Base-by-base conservation (phyloP, 257 asterid genomes). In the Gentiana straminea region DNA sequence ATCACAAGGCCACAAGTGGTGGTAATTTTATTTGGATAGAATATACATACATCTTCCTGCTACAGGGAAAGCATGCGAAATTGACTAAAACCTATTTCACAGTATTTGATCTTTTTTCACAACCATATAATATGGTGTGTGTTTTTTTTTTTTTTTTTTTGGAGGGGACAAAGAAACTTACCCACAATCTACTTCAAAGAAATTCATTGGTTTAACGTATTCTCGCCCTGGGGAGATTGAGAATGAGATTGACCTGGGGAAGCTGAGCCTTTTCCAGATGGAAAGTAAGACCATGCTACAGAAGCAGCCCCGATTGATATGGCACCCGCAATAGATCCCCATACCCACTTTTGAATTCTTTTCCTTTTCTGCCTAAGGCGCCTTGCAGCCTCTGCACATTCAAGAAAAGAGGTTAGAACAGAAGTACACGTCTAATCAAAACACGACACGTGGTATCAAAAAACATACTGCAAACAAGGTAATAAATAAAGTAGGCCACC, bases 251-350 rank as follows among this genome's bases (percentile, higher is more conserved):
- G 58, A 75, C 62, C 58, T 6, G 65, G 49, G 62, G 78, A 68
- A 61, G 79, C 72, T 1, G 81, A 67, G 24, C 65, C 84, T 61
- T 75, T 77, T 63, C 86, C 94, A 77, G 71, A 36, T 37, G 70
- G 75, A 52, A 82, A 66, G 68, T 76, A 86, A 59, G 98, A 76
- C 79, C 82, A 90, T 2, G 81, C 77, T 43, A 82, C 51, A 66
- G 68, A 73, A 60, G 81, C 81, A 8, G 95, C 77, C 44, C 98
- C 95, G 5, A 84, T 38, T 52, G 93, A 69, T 33, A 79, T 33
- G 13, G 74, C 71, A 55, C 91, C 76, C 53, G 98, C 93, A 62
- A 84, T 52, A 0, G 95, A 90, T 33, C 95, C 89, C 84, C 84
- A 82, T 37, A 82, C 64, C 95, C 88, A 84, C 60, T 61, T 79